Conservation (phyloP, 495 filamentous ascomycete genomes). For the Podospora didyma region DNA sequence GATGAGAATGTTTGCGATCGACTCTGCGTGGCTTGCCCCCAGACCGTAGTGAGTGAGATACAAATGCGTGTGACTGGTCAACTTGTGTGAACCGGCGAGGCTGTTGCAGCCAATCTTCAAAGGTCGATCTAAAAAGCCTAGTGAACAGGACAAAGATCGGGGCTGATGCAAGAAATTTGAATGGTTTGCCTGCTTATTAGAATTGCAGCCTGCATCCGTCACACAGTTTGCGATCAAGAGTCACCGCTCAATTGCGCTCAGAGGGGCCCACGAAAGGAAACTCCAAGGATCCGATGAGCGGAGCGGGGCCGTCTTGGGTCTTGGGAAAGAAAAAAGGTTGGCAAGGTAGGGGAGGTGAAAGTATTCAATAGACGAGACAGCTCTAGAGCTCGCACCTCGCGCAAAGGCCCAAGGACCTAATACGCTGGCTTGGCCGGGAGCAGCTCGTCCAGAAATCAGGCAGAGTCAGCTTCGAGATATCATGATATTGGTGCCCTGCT, state of each 20-base stretch:
- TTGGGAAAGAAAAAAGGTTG: neutral
- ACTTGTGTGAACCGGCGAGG: too few species aligned
- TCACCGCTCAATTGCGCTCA: conserved; percentile 4
- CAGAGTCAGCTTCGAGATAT: neutral
- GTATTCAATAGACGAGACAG: too few species aligned
- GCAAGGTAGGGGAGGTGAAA: too few species aligned
- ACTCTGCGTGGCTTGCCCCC: too few species aligned
- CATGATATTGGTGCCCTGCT: neutral
- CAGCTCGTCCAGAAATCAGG: neutral
- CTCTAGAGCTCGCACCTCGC: neutral
- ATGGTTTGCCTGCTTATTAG: neutral
- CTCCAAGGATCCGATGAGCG: conserved; percentile 1
- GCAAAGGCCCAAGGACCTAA: neutral
- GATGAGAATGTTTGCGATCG: too few species aligned
- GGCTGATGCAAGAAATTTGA: neutral
- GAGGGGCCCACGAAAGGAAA: neutral
- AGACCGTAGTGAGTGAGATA: too few species aligned
- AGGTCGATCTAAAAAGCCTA: neutral
- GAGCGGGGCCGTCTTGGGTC: neutral
- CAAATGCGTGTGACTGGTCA: too few species aligned
- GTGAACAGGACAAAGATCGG: too few species aligned
- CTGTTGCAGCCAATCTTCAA: neutral
- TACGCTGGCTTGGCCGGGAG: neutral
- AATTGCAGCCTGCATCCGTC: neutral
- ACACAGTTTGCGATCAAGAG: neutral